Conservation (phyloP, 345 rosid genomes). For the Lumnitzera racemosa region DNA sequence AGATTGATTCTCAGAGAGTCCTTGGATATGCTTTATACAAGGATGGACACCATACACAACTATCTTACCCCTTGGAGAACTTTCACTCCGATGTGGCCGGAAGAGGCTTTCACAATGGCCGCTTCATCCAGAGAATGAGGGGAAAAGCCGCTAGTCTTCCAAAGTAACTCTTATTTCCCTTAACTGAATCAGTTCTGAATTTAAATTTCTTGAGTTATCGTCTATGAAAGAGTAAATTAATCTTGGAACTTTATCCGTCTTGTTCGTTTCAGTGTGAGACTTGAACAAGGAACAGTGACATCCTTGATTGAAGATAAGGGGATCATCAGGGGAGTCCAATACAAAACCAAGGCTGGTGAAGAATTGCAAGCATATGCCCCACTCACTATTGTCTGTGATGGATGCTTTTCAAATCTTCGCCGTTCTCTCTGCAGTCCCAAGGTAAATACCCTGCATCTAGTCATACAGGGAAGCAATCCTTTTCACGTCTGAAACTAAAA, state of each 20-base stretch:
- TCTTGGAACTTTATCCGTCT: neutral
- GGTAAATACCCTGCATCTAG: slow-evolving; percentile 8
- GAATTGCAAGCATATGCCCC: slow-evolving; percentile 25
- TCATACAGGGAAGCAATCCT: too few species aligned
- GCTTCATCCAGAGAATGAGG: slow-evolving; percentile 47
- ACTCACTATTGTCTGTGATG: slow-evolving; percentile 33
- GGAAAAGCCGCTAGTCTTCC: slow-evolving; percentile 43
- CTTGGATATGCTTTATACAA: slow-evolving; percentile 40
- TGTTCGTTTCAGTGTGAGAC: slow-evolving; percentile 30
- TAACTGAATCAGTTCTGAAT: neutral
- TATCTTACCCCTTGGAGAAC: slow-evolving; percentile 34
- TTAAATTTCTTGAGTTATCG: neutral
- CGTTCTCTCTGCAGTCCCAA: slow-evolving; percentile 31
- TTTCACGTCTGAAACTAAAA: too few species aligned
- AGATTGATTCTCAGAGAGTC: slow-evolving; percentile 39
- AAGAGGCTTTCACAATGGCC: slow-evolving; percentile 46
- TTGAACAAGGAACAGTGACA: slow-evolving; percentile 37
- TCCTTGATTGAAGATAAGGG: slow-evolving; percentile 30
- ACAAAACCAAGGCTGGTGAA: slow-evolving; percentile 24
- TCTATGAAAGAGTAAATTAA: neutral
- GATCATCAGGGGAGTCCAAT: slow-evolving; percentile 28
- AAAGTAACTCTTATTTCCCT: slow-evolving; percentile 21
- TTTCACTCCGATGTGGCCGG: slow-evolving; percentile 32
- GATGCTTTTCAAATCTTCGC: slow-evolving; percentile 34
- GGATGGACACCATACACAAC: slow-evolving; percentile 27